These are phyloP conservation scores for Saccharomycopsis javanensis DNA, from an alignment of 805 yeast genomes.

Conservation along the genomic window DNA sequence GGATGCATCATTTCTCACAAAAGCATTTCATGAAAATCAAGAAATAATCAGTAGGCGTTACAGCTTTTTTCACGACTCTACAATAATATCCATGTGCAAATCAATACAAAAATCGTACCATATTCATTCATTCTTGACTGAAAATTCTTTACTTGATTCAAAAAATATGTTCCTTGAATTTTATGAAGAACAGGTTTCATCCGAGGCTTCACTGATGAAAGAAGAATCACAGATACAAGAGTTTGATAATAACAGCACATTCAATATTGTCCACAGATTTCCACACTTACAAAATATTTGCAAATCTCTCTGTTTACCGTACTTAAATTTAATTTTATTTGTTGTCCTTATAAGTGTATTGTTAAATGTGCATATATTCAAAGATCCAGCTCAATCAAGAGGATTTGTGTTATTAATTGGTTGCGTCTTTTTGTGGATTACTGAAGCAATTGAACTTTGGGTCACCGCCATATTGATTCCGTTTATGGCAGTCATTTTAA, in stretches of 20 bases:
- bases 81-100: neutral
- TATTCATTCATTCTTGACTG: neutral
- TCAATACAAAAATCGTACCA: neutral
- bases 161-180: neutral
- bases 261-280: neutral
- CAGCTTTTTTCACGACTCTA: neutral
- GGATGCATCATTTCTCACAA: neutral
- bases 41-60: neutral
- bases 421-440: slow-evolving; percentile 89
- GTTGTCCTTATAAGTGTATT: slow-evolving; percentile 34
- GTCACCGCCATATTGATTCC: slow-evolving; percentile 84
- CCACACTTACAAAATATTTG: neutral
- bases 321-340: neutral
- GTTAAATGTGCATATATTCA: slow-evolving; percentile 42
- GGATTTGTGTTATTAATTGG: slow-evolving; percentile 78
- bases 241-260: neutral
- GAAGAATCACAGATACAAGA: neutral
- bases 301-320: neutral
- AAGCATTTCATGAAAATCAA: neutral
- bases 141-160: neutral
- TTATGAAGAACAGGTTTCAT: neutral
- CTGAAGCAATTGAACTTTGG: slow-evolving; percentile 87
- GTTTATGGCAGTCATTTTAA: slow-evolving; percentile 60
- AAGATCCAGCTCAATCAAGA: slow-evolving; percentile 49
- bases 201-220: neutral